A percentile compares a stretch with the other conserved stretches of the same genome.
phyloP scores from a whole-genome alignment of 768 basidiomycete genomes.

The Pulveroboletus sp. region DNA sequence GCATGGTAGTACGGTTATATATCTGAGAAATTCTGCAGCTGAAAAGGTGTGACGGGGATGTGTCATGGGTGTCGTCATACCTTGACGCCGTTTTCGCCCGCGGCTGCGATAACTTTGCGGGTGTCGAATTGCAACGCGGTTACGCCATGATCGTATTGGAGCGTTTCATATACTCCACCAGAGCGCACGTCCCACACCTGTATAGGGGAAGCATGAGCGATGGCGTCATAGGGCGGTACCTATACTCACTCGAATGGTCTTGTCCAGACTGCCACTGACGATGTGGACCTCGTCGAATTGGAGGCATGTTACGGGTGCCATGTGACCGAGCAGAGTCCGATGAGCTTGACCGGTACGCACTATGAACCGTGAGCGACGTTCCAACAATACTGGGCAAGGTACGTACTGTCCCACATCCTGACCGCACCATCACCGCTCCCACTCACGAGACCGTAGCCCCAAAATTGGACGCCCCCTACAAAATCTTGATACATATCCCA shows the following conservation, averaged over 20 bases:
- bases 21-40: slow-evolving; percentile 56
- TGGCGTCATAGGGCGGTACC: not conserved
- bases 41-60: not conserved
- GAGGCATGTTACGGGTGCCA: slow-evolving; percentile 87
- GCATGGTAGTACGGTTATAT: slow-evolving; percentile 92
- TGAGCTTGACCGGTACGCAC: slow-evolving; percentile 99
- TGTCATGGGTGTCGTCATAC: slow-evolving; percentile 38
- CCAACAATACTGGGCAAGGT: not conserved
- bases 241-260: slow-evolving; percentile 74
- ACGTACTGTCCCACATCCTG: slow-evolving; percentile 98
- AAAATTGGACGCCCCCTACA: slow-evolving; percentile 96
- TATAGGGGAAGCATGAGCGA: slow-evolving; percentile 1
- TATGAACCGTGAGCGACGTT: slow-evolving; percentile 28
- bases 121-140: slow-evolving; percentile 93
- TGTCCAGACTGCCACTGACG: slow-evolving; percentile 90
- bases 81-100: slow-evolving; percentile 92
- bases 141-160: slow-evolving; percentile 88
- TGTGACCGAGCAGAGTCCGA: slow-evolving; percentile 89
- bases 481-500: slow-evolving; percentile 98
- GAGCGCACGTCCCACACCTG: slow-evolving; percentile 97
- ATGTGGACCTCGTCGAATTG: slow-evolving; percentile 97
- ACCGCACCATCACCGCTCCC: slow-evolving; percentile 97
- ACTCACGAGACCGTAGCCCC: slow-evolving; percentile 96
- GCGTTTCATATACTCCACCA: slow-evolving; percentile 83
- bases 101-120: slow-evolving; percentile 87